Conservation (phyloP, 257 asterid species). For the Euphrasia confusa region DNA sequence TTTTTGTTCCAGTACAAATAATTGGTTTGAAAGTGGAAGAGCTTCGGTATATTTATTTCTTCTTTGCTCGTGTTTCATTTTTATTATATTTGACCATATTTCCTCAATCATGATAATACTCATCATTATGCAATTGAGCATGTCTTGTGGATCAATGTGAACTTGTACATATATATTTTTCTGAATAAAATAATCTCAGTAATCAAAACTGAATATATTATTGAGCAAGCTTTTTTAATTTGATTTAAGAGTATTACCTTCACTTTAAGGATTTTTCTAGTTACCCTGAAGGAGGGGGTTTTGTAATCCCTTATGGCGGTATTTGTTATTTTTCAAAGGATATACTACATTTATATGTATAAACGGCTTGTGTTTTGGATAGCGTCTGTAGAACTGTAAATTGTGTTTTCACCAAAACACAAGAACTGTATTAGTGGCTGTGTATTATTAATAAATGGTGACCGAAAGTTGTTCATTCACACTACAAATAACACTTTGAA, state of each 20-base stretch:
- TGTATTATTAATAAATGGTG: too few relatives aligned
- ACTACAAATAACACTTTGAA: too few relatives aligned
- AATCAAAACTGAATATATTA: not conserved
- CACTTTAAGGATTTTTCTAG: not conserved
- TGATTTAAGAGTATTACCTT: not conserved
- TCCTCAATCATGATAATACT: not conserved
- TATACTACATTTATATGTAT: not conserved
- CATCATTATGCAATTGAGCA: not conserved
- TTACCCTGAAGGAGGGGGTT: not conserved
- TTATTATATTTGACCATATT: slow-evolving; percentile 5
- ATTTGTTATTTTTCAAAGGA: not conserved
- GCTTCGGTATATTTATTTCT: slow-evolving; percentile 40
- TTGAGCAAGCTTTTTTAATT: not conserved
- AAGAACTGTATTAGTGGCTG: too few relatives aligned
- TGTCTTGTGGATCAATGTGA: not conserved
- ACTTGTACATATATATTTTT: not conserved
- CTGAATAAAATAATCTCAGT: not conserved
- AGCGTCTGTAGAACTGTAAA: not conserved
- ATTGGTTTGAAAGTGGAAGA: slow-evolving; percentile 95
- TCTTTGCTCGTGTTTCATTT: slow-evolving; percentile 21
- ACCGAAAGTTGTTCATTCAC: too few relatives aligned
- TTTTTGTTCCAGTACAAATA: too few relatives aligned
- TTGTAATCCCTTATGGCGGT: not conserved
- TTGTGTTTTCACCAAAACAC: too few relatives aligned
- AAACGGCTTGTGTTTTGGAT: not conserved